Base-by-base conservation (phyloP, 176 grass and related monocot species). In the Typha latifolia region DNA sequence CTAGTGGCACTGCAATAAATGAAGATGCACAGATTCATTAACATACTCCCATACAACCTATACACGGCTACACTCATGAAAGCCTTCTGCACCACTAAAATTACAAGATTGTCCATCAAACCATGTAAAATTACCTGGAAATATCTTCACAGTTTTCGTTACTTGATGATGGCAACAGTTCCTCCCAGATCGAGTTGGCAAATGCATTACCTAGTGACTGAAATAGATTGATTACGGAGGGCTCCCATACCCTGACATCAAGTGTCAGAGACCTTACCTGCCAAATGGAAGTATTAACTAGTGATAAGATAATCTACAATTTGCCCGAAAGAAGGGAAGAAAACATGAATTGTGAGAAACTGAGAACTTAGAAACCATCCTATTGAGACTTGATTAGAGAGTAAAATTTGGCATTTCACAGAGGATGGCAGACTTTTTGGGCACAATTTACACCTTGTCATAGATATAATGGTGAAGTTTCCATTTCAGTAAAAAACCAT, bases 231-330 rank as follows among this genome's bases (percentile, higher is more conserved):
- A 99, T 99, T 63, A 99, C 89, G 12, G 86, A 91, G 70, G 89
- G 84, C 37, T 99, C 94, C 94, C 94, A 99, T n/a, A 86, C 89
- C 84, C 80, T 87, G 73, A 99, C 94, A 85, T 99, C 94, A 23
- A 99, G 89, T 70, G 86, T 93, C 69, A 99, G 68, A 69, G 85
- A 93, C 78, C 94, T 87, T 75, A 99, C 94, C 94, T 99, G 80
- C 63, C 77, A 64, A 49, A 34, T 0, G 0, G 12, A 13, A 47
- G 10, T 3, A 55, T 37, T 21, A 37, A 78, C 32, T 48, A 62
- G 19, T 15, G 62, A 70, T 27, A 55, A 49, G 48, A 71, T 43
- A 62, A 52, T 61, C 20, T 23, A 29, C 24, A 69, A 77, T 47
- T 19, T 61, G 50, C 50, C 43, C 47, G 12, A 32, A 31, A 49